These are phyloP conservation scores for Leucosporidium creatinivorum DNA, from an alignment of 768 basidiomycete species.

Conservation along the genomic window DNA sequence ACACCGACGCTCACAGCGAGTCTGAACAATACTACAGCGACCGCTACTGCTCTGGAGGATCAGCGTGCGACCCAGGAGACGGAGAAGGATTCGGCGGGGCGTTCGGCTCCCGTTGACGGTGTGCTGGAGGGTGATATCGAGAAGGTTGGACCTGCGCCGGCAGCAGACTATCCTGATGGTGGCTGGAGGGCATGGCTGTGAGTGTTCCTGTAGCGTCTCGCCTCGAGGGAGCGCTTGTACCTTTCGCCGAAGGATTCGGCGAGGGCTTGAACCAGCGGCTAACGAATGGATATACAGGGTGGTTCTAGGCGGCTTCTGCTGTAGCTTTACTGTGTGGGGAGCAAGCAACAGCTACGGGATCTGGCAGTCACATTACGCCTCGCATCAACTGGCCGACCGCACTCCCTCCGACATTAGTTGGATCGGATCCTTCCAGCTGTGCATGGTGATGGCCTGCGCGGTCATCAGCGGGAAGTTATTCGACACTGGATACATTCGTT, in stretches of 20 bases:
- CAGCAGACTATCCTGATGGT: constrained; percentile 14
- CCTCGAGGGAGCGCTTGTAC: background rate
- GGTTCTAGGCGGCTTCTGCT: constrained; percentile 26
- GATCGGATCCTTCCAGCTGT: background rate
- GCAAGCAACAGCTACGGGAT: constrained; percentile 29
- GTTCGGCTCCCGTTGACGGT: no score
- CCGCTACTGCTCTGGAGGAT: no score
- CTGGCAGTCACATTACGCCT: constrained; percentile 29
- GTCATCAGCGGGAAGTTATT: constrained; percentile 22
- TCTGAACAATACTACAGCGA: no score
- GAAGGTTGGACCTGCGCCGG: background rate
- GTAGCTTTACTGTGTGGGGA: constrained; percentile 29
- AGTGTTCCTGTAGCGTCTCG: no score
- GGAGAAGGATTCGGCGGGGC: no score
- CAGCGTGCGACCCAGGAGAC: no score
- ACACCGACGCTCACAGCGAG: no score
- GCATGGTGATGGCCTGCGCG: background rate
- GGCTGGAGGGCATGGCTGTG: constrained; percentile 25
- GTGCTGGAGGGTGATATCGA: background rate
- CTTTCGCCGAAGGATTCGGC: no score
- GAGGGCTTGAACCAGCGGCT: no score
- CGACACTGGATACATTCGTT: constrained; percentile 45
- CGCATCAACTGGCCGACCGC: constrained; percentile 18
- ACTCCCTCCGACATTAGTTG: background rate
- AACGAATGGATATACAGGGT: background rate